Conservation (phyloP, 345 rosid genomes). For the Carallia brachiata region DNA sequence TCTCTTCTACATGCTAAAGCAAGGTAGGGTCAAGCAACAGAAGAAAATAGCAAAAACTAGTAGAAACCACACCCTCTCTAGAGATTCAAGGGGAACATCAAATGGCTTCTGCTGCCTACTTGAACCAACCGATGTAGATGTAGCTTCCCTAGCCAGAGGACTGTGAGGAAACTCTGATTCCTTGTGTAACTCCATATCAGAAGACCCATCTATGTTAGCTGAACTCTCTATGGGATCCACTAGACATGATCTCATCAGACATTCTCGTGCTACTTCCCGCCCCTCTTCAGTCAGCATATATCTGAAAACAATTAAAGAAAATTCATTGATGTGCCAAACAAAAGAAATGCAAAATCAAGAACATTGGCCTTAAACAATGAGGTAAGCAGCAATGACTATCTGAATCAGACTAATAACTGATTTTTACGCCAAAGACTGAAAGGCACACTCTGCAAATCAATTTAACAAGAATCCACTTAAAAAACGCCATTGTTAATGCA, state of each 20-base stretch:
- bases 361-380: background rate
- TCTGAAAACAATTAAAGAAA: slow-evolving; percentile 33
- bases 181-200: slow-evolving; percentile 26
- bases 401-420: background rate
- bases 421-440: background rate
- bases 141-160: slow-evolving; percentile 30
- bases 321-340: background rate
- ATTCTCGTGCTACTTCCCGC: slow-evolving; percentile 63
- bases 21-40: background rate
- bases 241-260: slow-evolving; percentile 67
- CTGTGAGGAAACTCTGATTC: slow-evolving; percentile 18
- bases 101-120: slow-evolving; percentile 34
- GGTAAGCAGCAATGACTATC: background rate
- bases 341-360: too few species aligned
- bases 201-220: slow-evolving; percentile 32
- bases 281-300: slow-evolving; percentile 90
- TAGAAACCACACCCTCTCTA: slow-evolving; percentile 47
- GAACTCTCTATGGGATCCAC: slow-evolving; percentile 36
- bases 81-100: slow-evolving; percentile 46
- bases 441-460: background rate
- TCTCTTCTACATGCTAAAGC: background rate
- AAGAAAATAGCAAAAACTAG: background rate
- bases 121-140: slow-evolving; percentile 21
- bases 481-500: too few species aligned
- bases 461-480: background rate